These are phyloP conservation scores for Tricholoma matsutake DNA, from an alignment of 768 basidiomycete species.

Conservation along the genomic window DNA sequence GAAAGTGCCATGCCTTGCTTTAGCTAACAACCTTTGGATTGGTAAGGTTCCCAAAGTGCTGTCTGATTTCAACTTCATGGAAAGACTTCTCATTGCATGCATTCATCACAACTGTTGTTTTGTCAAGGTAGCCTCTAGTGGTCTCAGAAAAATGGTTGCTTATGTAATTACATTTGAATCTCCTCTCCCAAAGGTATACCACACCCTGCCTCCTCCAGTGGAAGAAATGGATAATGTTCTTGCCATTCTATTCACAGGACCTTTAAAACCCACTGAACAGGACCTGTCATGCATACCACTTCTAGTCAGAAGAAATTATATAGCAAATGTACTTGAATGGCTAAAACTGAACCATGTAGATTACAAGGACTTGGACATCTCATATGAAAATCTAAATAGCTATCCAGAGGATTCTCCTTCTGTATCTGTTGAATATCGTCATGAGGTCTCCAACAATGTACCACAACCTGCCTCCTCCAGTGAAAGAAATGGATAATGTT, in stretches of 20 bases:
- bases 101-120: no score
- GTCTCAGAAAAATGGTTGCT: constrained; percentile 21
- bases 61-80: no score
- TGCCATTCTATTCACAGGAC: constrained; percentile 32
- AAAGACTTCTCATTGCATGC: no score
- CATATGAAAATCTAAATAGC: constrained; percentile 17
- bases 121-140: no score
- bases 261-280: no score
- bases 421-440: constrained; percentile 22
- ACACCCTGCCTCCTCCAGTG: constrained; percentile 16
- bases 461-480: constrained; percentile 20
- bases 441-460: constrained; percentile 16
- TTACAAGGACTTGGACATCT: constrained; percentile 27
- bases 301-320: no score
- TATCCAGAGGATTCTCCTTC: constrained; percentile 23
- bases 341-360: no score
- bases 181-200: constrained; percentile 1
- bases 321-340: no score
- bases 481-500: constrained; percentile 27
- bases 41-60: no score
- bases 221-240: constrained; percentile 30
- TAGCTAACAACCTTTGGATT: no score
- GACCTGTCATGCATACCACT: no score
- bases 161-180: constrained; percentile 21
- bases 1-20: neutral